phyloP scores from a whole-genome alignment of 352 stramenopile genomes.

The Phytophthora europaea region DNA sequence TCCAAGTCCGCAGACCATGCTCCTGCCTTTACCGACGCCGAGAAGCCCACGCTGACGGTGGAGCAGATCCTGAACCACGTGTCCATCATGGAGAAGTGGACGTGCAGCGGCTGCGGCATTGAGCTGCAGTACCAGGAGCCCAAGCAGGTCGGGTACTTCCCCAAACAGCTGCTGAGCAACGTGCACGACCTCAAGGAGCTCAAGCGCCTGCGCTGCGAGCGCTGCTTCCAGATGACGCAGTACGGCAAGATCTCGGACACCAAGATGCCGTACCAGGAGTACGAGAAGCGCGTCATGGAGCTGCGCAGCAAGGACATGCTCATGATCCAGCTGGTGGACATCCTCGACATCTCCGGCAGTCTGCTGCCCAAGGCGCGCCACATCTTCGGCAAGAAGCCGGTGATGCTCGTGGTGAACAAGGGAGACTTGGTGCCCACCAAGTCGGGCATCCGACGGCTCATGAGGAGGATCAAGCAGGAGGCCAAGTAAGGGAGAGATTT shows the following conservation, averaged over 20 bases:
- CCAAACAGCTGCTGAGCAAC: slow-evolving; percentile 70
- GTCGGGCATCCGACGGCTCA: slow-evolving; percentile 84
- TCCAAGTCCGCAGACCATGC: background rate
- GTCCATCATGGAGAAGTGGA: slow-evolving; percentile 87
- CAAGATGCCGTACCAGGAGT: slow-evolving; percentile 88
- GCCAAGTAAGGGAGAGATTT: slow-evolving; percentile 59
- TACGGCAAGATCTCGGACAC: slow-evolving; percentile 89
- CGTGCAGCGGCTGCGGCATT: slow-evolving; percentile 86
- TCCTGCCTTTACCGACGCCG: background rate
- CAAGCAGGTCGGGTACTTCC: slow-evolving; percentile 73
- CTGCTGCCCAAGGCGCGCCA: slow-evolving; percentile 87
- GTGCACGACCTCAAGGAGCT: slow-evolving; percentile 75
- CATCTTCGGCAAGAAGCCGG: slow-evolving; percentile 91
- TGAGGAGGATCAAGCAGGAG: slow-evolving; percentile 81
- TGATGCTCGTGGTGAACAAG: slow-evolving; percentile 94
- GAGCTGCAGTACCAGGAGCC: slow-evolving; percentile 79
- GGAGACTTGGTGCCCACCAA: slow-evolving; percentile 89
- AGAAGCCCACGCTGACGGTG: slow-evolving; percentile 40
- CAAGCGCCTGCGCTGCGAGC: slow-evolving; percentile 86
- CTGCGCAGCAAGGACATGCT: slow-evolving; percentile 90
- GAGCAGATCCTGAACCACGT: slow-evolving; percentile 79
- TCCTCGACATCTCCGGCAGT: slow-evolving; percentile 93
- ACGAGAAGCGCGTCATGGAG: slow-evolving; percentile 89
- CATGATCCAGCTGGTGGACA: slow-evolving; percentile 93
- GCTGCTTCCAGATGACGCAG: slow-evolving; percentile 90